A percentile compares a stretch with the other conserved stretches of the same genome.
phyloP scores from a whole-genome alignment of 1,284 basidiomycete genomes.

The Xerocomus alliaceus region DNA sequence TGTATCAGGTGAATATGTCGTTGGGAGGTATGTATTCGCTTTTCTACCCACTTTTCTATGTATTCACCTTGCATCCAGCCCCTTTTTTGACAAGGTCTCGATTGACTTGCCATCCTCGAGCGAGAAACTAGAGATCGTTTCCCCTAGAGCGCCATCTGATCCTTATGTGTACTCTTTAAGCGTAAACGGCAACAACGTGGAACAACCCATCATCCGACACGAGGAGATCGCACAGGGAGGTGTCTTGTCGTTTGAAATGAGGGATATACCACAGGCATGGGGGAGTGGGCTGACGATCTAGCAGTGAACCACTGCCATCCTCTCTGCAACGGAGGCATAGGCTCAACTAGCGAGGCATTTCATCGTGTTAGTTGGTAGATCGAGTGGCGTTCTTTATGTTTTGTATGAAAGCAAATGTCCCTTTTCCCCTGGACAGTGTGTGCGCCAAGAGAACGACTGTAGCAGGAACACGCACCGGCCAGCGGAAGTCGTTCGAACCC shows the following conservation, averaged over 20 bases:
- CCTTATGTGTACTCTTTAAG: slow-evolving; percentile 65
- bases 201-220: slow-evolving; percentile 61
- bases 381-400: no score
- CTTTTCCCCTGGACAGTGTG: no score
- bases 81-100: slow-evolving; percentile 67
- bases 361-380: no score
- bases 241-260: slow-evolving; percentile 71
- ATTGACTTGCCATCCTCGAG: slow-evolving; percentile 58
- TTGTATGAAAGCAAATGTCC: no score
- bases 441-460: no score
- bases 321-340: no score
- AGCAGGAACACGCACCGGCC: no score
- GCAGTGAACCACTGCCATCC: no score
- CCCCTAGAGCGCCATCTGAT: slow-evolving; percentile 59
- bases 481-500: no score
- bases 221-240: slow-evolving; percentile 63
- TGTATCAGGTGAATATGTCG: slow-evolving; percentile 73
- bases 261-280: slow-evolving; percentile 53
- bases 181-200: slow-evolving; percentile 55
- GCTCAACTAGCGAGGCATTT: no score
- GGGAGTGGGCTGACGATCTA: slow-evolving; percentile 27
- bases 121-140: slow-evolving; percentile 55
- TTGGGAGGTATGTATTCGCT: slow-evolving; percentile 62
- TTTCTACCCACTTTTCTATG: not conserved
- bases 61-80: slow-evolving; percentile 23